A percentile compares a stretch with the other conserved stretches of the same genome.
Evolutionary conservation across 2,329 filamentous ascomycete species (phyloP).

Genomic region (Alternaria hordeiaustralica): DNA sequence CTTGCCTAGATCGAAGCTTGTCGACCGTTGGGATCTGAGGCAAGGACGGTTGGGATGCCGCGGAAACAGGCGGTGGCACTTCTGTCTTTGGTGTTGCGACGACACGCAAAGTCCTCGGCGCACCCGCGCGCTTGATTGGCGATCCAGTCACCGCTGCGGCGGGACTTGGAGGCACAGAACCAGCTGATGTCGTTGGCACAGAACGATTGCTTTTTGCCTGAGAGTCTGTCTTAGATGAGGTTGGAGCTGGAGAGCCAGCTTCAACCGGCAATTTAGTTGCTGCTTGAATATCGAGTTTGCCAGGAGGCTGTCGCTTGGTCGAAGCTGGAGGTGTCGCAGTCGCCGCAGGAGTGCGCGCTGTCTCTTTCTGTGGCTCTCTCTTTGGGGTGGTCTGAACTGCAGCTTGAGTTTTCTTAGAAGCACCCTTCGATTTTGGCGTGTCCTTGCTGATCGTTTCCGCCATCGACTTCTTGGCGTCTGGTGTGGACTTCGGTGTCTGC

Average conservation of each 20-base stretch:
- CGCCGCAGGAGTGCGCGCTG: constrained; percentile 6
- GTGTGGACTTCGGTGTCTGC: constrained; percentile 7
- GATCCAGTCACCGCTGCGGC: constrained; percentile 59
- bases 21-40: constrained; percentile 46
- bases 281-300: constrained; percentile 56
- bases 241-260: constrained; percentile 22
- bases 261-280: constrained; percentile 37
- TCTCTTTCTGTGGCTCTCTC: constrained; percentile 12
- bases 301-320: constrained; percentile 51
- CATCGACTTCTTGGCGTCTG: constrained; percentile 26
- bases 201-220: constrained; percentile 34
- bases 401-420: constrained; percentile 25
- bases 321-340: constrained; percentile 17
- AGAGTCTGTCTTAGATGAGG: constrained; percentile 27
- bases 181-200: constrained; percentile 52
- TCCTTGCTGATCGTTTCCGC: constrained; percentile 23
- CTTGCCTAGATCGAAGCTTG: constrained; percentile 58
- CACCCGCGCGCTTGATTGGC: constrained; percentile 49
- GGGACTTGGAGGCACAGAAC: constrained; percentile 58
- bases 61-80: constrained; percentile 52
- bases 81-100: constrained; percentile 71
- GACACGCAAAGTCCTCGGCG: constrained; percentile 72
- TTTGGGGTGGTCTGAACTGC: constrained; percentile 18
- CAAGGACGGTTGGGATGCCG: constrained; percentile 36
- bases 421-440: constrained; percentile 26